A percentile compares a stretch with the other conserved stretches of the same genome.
Conservation (phyloP, 2,329 filamentous ascomycete species). For the Didymella lethalis region DNA sequence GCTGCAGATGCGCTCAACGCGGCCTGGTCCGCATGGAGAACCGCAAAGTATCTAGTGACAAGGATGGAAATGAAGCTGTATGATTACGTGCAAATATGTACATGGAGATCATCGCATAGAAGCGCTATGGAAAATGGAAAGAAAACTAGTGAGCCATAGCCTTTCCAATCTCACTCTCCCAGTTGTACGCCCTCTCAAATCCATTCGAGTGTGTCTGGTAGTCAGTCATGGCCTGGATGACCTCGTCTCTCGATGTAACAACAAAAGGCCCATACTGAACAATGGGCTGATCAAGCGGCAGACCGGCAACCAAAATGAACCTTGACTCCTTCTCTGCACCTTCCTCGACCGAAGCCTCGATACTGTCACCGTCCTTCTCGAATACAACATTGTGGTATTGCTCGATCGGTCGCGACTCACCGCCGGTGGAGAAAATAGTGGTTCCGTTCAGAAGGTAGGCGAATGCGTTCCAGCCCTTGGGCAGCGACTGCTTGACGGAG, state of each 20-base stretch:
- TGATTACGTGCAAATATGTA: background rate
- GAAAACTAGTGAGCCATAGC: conserved; percentile 39
- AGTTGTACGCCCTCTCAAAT: conserved; percentile 72
- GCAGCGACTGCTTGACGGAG: conserved; percentile 75
- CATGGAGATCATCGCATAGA: background rate
- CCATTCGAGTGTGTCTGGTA: conserved; percentile 49
- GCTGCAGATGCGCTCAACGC: too few relatives aligned
- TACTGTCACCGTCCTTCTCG: conserved; percentile 76
- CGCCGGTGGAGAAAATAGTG: conserved; percentile 61
- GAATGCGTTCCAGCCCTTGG: conserved; percentile 87
- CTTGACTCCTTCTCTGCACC: conserved; percentile 66
- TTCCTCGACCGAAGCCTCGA: conserved; percentile 73
- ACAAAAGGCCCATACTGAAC: conserved; percentile 53
- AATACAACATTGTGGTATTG: conserved; percentile 92
- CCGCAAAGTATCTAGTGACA: too few relatives aligned
- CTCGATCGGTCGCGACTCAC: conserved; percentile 58
- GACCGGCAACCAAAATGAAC: conserved; percentile 77
- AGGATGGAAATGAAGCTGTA: too few relatives aligned
- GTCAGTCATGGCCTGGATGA: conserved; percentile 50
- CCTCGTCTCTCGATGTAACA: conserved; percentile 46
- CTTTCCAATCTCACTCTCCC: conserved; percentile 74
- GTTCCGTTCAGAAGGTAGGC: conserved; percentile 83
- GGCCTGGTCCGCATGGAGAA: too few relatives aligned
- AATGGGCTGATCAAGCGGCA: conserved; percentile 59
- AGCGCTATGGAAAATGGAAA: background rate